phyloP scores from a whole-genome alignment of 2,329 filamentous ascomycete genomes.

The Celoporthe dispersa region DNA sequence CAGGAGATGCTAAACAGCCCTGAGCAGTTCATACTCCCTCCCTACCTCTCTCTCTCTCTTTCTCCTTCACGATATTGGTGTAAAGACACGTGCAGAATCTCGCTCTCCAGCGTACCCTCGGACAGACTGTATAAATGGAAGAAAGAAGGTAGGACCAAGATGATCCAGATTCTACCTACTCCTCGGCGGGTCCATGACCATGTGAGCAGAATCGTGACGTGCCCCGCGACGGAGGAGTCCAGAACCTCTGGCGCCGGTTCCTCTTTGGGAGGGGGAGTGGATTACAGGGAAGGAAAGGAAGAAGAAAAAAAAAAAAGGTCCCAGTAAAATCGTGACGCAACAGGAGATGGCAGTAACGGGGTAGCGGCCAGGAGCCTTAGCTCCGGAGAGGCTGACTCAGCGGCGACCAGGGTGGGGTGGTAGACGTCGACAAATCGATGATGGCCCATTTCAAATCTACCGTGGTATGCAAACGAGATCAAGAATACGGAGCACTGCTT shows the following conservation, averaged over 20 bases:
- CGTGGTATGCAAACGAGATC: background rate
- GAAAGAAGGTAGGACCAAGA: background rate
- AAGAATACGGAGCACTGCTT: background rate
- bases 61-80: background rate
- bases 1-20: slow-evolving; percentile 8
- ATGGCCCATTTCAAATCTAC: background rate
- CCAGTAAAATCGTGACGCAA: slow-evolving; percentile 18
- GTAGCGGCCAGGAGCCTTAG: slow-evolving; percentile 1
- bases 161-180: background rate
- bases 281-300: background rate
- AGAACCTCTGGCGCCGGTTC: background rate
- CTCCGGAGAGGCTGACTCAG: slow-evolving; percentile 10
- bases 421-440: slow-evolving; percentile 10
- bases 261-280: background rate
- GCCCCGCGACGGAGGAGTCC: slow-evolving; percentile 1
- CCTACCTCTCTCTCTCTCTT: too few species aligned
- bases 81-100: background rate
- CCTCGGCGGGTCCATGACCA: slow-evolving; percentile 3
- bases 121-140: background rate
- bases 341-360: background rate
- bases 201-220: slow-evolving; percentile 10
- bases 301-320: background rate
- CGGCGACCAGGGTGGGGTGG: background rate
- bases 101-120: background rate
- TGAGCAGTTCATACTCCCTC: slow-evolving; percentile 24